Percentiles rank a stretch among this genome's conserved stretches.
These are phyloP conservation scores for Schoenoplectus tabernaemontani DNA, from an alignment of 202 grass and related monocot species.

Conservation along the genomic window DNA sequence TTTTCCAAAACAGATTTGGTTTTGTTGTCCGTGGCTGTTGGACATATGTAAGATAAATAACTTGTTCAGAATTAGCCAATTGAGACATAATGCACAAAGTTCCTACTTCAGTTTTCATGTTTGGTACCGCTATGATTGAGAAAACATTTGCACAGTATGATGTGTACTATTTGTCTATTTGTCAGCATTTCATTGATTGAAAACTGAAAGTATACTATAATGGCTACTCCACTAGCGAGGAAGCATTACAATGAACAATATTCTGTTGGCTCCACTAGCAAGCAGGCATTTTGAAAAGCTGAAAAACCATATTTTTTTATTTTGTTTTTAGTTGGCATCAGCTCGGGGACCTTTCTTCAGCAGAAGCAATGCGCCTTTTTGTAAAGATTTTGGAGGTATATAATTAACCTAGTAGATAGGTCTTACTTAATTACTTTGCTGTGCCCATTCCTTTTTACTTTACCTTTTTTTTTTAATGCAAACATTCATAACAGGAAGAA, in stretches of 20 bases:
- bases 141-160: background rate
- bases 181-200: background rate
- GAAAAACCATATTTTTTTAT: background rate
- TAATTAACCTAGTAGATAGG: background rate
- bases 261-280: background rate
- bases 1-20: background rate
- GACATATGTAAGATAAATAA: background rate
- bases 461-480: slow-evolving; percentile 20
- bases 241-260: background rate
- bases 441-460: slow-evolving; percentile 15
- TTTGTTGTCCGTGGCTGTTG: background rate
- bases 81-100: background rate
- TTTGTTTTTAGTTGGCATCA: slow-evolving; percentile 76
- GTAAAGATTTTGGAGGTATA: slow-evolving; percentile 98
- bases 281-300: slow-evolving; percentile 10
- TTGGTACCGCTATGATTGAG: background rate
- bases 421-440: background rate
- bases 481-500: slow-evolving; percentile 55
- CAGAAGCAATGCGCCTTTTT: slow-evolving; percentile 96
- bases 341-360: slow-evolving; percentile 76
- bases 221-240: background rate
- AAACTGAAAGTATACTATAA: background rate
- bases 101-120: background rate
- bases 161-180: background rate
- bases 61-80: background rate